Percentiles rank a stretch among this genome's conserved stretches.
Conservation (phyloP, 192 early-diverging fungal species). For the Dimargaris verticillata region DNA sequence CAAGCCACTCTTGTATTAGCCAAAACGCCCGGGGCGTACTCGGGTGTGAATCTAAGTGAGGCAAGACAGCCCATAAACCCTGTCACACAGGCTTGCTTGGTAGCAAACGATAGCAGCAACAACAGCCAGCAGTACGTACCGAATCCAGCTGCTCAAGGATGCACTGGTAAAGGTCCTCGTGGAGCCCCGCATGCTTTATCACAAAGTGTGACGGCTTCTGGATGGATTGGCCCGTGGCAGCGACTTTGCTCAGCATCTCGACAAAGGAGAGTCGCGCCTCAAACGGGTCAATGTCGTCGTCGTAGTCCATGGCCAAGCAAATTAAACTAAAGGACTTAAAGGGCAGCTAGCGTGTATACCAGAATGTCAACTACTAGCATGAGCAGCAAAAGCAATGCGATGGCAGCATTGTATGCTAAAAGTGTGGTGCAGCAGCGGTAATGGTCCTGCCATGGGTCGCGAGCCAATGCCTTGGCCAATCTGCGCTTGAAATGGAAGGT, state of each 20-base stretch:
- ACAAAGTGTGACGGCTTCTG: conserved; percentile 25
- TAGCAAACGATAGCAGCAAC: not conserved
- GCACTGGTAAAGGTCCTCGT: conserved; percentile 27
- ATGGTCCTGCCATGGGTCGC: too few relatives aligned
- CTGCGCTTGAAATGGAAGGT: not conserved
- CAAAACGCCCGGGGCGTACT: too few relatives aligned
- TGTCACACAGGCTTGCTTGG: not conserved
- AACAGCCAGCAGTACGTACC: conserved; percentile 1
- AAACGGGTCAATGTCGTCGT: conserved; percentile 29
- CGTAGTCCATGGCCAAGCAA: conserved; percentile 6
- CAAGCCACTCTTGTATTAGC: too few relatives aligned
- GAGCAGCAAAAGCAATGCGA: not conserved
- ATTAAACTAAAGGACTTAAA: not conserved
- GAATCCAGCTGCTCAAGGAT: conserved; percentile 28
- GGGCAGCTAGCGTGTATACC: not conserved
- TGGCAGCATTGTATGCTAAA: not conserved
- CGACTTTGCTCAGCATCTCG: conserved; percentile 29
- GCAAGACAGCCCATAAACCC: not conserved
- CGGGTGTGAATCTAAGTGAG: too few relatives aligned
- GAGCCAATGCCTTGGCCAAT: not conserved
- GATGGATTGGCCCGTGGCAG: conserved; percentile 24
- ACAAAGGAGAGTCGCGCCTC: conserved; percentile 30
- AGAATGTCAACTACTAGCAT: not conserved
- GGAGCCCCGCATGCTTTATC: conserved; percentile 19
- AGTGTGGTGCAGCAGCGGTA: not conserved